Conservation (phyloP, 208 protist species). For the Naegleria lovaniensis region DNA sequence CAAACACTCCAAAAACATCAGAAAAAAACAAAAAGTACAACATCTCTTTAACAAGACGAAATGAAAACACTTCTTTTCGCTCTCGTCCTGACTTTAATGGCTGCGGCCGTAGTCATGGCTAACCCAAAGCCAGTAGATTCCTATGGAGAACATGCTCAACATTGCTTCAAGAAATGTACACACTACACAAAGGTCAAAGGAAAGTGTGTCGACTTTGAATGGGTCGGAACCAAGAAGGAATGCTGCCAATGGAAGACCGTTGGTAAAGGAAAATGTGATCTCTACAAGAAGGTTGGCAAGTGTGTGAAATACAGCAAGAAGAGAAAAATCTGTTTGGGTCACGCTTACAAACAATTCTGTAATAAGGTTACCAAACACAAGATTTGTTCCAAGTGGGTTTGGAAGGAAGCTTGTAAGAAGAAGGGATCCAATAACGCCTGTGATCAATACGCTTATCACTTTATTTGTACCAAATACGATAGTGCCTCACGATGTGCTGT, state of each 20-base stretch:
- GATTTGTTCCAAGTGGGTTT: not conserved
- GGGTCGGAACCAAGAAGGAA: not conserved
- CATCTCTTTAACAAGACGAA: not conserved
- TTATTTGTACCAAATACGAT: constrained; percentile 1
- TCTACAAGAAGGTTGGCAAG: not conserved
- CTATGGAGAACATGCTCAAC: not conserved
- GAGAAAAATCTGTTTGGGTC: not conserved
- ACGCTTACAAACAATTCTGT: not conserved
- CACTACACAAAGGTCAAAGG: not conserved
- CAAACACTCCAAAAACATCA: no score
- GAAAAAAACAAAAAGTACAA: no score
- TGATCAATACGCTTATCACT: constrained; percentile 15
- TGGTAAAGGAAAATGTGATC: not conserved
- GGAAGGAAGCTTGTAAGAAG: not conserved
- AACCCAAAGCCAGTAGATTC: not conserved
- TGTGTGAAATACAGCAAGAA: not conserved
- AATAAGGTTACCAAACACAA: not conserved
- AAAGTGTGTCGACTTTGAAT: not conserved
- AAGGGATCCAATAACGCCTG: not conserved
- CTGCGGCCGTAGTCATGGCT: not conserved
- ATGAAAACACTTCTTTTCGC: not conserved
- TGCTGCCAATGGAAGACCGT: not conserved
- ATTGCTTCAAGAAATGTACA: not conserved
- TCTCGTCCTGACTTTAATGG: not conserved
- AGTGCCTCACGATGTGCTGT: not conserved